A percentile compares a stretch with the other conserved stretches of the same genome.
Evolutionary conservation across 1,284 basidiomycete species (phyloP).

Genomic region (Sanghuangporus weigelae): DNA sequence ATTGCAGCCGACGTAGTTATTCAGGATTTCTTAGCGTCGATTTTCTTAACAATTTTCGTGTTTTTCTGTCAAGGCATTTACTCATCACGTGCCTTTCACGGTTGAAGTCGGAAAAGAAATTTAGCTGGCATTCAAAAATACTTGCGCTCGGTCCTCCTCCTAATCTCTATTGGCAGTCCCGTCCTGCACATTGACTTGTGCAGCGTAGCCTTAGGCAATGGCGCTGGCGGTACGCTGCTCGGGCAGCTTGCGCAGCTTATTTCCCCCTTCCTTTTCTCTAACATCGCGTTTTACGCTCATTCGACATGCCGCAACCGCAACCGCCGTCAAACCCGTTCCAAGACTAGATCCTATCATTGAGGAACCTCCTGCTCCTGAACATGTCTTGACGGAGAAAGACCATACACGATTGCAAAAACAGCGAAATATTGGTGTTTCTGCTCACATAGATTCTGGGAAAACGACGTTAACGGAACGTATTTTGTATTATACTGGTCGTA

Average conservation of each 20-base stretch:
- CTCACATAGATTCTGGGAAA: slow-evolving; percentile 97
- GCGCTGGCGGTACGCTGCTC: slow-evolving; percentile 3
- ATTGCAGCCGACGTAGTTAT: too few relatives aligned
- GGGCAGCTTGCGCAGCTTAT: not conserved
- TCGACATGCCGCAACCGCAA: slow-evolving; percentile 19
- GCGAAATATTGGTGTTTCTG: slow-evolving; percentile 82
- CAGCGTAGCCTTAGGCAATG: slow-evolving; percentile 8
- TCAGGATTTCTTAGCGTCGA: too few relatives aligned
- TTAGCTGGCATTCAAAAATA: not conserved
- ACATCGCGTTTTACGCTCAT: not conserved
- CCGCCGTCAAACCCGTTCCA: slow-evolving; percentile 17
- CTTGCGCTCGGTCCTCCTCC: not conserved
- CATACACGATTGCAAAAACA: slow-evolving; percentile 54
- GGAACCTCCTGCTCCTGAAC: not conserved
- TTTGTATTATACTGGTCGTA: slow-evolving; percentile 94
- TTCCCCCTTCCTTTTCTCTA: not conserved
- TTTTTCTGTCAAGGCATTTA: too few relatives aligned
- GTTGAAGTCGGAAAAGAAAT: not conserved
- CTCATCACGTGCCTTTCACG: too few relatives aligned
- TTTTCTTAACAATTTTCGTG: too few relatives aligned
- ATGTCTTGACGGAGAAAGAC: slow-evolving; percentile 53
- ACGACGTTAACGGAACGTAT: slow-evolving; percentile 98
- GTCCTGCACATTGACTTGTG: slow-evolving; percentile 17
- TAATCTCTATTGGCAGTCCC: not conserved
- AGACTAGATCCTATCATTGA: not conserved